Evolutionary conservation across 805 yeast species (phyloP), one percentile per base, ranked within the genome.

Genomic region (Sugiyamaella lignohabitans): DNA sequence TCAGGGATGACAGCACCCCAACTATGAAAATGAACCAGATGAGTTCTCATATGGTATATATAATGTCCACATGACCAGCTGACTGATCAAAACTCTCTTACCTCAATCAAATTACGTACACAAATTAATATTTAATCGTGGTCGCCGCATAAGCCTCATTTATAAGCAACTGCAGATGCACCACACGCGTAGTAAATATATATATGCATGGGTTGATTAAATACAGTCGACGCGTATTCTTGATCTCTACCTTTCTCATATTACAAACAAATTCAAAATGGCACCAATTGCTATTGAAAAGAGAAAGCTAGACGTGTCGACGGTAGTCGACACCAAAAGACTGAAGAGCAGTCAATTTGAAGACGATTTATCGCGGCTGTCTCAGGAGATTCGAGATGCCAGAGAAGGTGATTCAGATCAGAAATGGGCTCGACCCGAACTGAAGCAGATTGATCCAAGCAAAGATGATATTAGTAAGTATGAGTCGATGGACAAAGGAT

Each of bases 351-450:
- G 79, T 18, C 62, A 67, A 21, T 78, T 79, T 52, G 84, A 79
- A 59, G 68, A 70, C 48, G 82, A 78, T 51, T 62, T 79, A 48
- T 54, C 69, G 19, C 56, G 66, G 16, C 70, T 78, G 73, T 63
- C 72, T 2, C 62, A 63, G 37, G 72, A 65, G 16, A 59, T 62
- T n/a, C 56, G 55, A 27, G 53, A 53, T 3, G 52, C 49, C 21
- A 51, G 51, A 43, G 39, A 52, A 45, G 37, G 49, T 32, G 47
- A 47, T 16, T 19, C 45, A 27, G 71, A 67, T 46, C 73, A 69
- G 56, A 50, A 53, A 70, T 72, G 75, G 50, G 73, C 91, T 53
- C 84, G 93, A 0, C 70, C 74, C 0, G 57, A 79, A 4, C 77
- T 83, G 2, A 36, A 45, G 1, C 69, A 68, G 37, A 79, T 82